Base-by-base conservation (phyloP, 441 rosid species). In the Metrosideros polymorpha region DNA sequence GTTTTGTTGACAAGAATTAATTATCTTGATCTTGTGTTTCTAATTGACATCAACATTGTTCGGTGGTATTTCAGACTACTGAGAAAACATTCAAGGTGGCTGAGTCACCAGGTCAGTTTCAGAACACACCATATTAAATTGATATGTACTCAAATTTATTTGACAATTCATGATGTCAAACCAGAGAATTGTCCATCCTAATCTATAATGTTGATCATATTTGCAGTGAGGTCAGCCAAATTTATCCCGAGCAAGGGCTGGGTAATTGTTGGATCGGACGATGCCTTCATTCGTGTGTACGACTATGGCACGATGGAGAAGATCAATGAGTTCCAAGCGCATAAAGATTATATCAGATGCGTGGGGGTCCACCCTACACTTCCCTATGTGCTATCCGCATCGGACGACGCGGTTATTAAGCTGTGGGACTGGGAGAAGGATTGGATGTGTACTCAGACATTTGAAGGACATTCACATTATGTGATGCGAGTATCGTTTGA, bases 191-290 rank as follows among this genome's bases (percentile, higher is more conserved):
- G 0, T 22, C n/a, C 79, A 71, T 71, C 45, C 79, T 71, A 35
- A 35, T 71, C 79, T 71, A 5, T 42, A 71, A 35, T 12, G 27
- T 47, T 9, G n/a, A 71, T 39, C 14, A 66, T 77, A 75, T 51
- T 85, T 91, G 86, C 94, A 97, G 98, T 95, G 84, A 93, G 98
- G 87, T 92, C 98, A 24, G 96, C 98, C 53, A 96, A 94, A 92
- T 87, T 84, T 56, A 76, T 87, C 50, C 86, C 54, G 3, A 50
- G 76, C 76, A 87, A 87, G 56, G 30, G 85, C 32, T 87, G 88
- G 88, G 76, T 84, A 15, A 56, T 87, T 18, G 76, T 61, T 35
- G 88, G 88, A 54, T 77, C 88, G 3, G 88, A 87, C 25, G 88
- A 84, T 9, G 76, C 66, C 29, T 77, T 66, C 25, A 35, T 87